Evolutionary conservation across 192 early-diverging fungal species (phyloP).

Genomic region (Entomortierella beljakovae): DNA sequence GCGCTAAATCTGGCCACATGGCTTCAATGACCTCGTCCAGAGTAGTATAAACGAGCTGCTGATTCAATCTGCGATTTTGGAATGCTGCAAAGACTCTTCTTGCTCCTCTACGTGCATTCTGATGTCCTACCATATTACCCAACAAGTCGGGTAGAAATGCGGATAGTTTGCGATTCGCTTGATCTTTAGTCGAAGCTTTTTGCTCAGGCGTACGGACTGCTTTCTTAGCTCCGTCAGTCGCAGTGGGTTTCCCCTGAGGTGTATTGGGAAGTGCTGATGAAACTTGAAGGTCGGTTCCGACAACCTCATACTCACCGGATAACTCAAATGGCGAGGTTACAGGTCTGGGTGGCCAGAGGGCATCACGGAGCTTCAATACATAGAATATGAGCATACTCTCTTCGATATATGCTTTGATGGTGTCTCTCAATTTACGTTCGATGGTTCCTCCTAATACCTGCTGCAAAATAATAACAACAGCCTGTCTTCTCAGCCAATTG

Average conservation of each 20-base stretch:
- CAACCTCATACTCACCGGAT: constrained; percentile 20
- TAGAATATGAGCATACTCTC: constrained; percentile 59
- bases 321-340: not conserved
- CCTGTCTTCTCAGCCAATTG: constrained; percentile 91
- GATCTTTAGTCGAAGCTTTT: constrained; percentile 54
- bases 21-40: constrained; percentile 79
- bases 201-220: constrained; percentile 58
- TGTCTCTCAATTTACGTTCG: constrained; percentile 72
- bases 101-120: constrained; percentile 85
- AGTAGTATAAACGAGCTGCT: constrained; percentile 78
- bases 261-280: constrained; percentile 13
- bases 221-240: not conserved
- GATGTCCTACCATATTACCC: constrained; percentile 83
- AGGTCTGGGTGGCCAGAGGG: constrained; percentile 62
- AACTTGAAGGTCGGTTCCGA: not conserved
- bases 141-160: constrained; percentile 76
- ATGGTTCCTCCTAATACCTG: constrained; percentile 90
- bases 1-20: constrained; percentile 77
- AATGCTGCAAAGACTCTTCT: constrained; percentile 72
- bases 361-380: constrained; percentile 53
- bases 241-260: not conserved
- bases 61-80: constrained; percentile 83
- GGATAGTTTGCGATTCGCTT: constrained; percentile 66
- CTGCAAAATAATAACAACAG: constrained; percentile 86
- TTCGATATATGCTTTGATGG: constrained; percentile 47